Conservation (phyloP, 495 filamentous ascomycete species). For the Lasiosphaeria miniovina region DNA sequence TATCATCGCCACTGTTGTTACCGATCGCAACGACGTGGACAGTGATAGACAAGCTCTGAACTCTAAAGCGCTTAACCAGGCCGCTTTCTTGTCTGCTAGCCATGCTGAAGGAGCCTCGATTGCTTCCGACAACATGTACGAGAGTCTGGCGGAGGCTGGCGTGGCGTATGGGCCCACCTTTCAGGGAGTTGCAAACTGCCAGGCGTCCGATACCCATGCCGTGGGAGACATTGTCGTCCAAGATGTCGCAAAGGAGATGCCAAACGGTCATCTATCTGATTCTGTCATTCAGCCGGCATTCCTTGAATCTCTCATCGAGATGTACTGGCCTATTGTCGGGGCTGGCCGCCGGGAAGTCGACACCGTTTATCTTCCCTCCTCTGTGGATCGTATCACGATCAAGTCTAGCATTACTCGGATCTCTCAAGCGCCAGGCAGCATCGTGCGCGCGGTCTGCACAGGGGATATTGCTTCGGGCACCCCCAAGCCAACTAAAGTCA, state of each 20-base stretch:
- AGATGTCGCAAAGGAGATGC: conserved; percentile 53
- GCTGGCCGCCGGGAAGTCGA: conserved; percentile 30
- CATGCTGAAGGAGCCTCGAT: conserved; percentile 22
- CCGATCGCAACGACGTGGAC: conserved; percentile 38
- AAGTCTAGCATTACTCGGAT: conserved; percentile 29
- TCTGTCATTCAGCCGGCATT: conserved; percentile 51
- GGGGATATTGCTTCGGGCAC: conserved; percentile 25
- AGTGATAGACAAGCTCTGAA: conserved; percentile 26
- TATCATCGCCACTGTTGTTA: conserved; percentile 34
- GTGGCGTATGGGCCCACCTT: conserved; percentile 45
- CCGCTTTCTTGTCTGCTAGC: conserved; percentile 26
- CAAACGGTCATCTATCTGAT: conserved; percentile 42
- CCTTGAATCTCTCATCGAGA: conserved; percentile 50
- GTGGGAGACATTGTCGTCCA: conserved; percentile 45
- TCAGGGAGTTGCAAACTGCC: conserved; percentile 42
- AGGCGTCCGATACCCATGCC: conserved; percentile 35
- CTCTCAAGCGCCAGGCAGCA: conserved; percentile 26
- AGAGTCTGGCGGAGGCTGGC: conserved; percentile 37
- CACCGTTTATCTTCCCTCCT: conserved; percentile 43
- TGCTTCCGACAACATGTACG: conserved; percentile 34
- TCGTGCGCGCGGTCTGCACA: conserved; percentile 35
- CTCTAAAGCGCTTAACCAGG: conserved; percentile 28
- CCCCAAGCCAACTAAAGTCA: conserved; percentile 36
- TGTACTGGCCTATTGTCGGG: conserved; percentile 43
- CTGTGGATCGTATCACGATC: conserved; percentile 36